phyloP scores from a whole-genome alignment of 2,329 filamentous ascomycete species.

The Colletotrichum paranaense region DNA sequence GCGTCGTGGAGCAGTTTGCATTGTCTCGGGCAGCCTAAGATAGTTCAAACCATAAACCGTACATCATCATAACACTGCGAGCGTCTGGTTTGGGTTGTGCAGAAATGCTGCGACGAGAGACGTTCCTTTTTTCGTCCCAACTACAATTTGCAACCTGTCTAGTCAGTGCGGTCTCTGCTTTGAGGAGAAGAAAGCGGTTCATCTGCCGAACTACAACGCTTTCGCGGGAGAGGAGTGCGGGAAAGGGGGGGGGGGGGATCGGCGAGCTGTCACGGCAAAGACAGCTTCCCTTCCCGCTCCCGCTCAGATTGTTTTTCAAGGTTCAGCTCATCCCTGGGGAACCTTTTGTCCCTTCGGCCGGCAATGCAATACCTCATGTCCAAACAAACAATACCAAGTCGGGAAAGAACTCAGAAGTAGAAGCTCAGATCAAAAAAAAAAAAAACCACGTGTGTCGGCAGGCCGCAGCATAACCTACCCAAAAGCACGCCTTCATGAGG shows the following conservation, averaged over 20 bases:
- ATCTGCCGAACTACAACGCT: too few species aligned
- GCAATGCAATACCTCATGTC: neutral
- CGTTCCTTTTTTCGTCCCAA: too few species aligned
- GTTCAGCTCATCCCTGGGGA: neutral
- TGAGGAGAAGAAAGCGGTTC: too few species aligned
- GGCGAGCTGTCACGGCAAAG: neutral
- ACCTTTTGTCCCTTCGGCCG: neutral
- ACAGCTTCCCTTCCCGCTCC: too few species aligned
- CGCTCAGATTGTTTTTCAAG: neutral
- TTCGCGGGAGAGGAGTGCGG: too few species aligned
- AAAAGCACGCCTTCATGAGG: neutral
- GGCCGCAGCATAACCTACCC: neutral
- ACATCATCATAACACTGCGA: neutral
- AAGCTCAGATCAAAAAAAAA: neutral
- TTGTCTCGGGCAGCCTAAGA: conserved; percentile 42
- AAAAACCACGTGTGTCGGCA: too few species aligned
- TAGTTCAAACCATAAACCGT: too few species aligned
- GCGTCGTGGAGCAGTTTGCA: conserved; percentile 55
- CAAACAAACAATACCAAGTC: neutral
- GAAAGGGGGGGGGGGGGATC: too few species aligned
- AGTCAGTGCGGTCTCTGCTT: neutral
- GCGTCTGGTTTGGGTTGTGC: neutral
- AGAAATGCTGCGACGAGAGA: too few species aligned
- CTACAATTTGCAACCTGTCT: too few species aligned
- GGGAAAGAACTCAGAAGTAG: neutral